These are phyloP conservation scores for Phytophthora pistaciae DNA, from an alignment of 352 stramenopile genomes.

Conservation along the genomic window DNA sequence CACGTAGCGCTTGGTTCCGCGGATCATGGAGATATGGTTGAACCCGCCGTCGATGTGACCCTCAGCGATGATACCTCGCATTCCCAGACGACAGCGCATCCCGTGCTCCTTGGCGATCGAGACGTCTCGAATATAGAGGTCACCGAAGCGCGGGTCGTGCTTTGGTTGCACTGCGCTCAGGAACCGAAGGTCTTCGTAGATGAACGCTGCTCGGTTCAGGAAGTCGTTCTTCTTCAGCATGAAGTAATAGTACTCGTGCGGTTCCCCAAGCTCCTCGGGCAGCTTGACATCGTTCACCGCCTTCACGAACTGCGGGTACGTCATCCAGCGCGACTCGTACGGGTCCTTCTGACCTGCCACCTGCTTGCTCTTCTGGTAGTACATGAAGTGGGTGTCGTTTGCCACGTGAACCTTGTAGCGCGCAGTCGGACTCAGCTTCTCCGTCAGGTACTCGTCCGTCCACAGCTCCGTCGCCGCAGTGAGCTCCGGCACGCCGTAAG, in stretches of 20 bases:
- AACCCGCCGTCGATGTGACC: conserved; percentile 94
- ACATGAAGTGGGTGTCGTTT: conserved; percentile 96
- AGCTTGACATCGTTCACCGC: conserved; percentile 34
- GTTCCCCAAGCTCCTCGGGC: conserved; percentile 16
- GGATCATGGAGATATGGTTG: conserved; percentile 95
- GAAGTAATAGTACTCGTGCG: conserved; percentile 63
- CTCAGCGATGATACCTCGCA: conserved; percentile 94
- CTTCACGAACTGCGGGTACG: conserved; percentile 66
- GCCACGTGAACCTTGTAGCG: conserved; percentile 74
- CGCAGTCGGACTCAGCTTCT: conserved; percentile 45
- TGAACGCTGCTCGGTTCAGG: conserved; percentile 48
- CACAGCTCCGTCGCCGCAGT: conserved; percentile 75
- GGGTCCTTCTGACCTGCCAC: conserved; percentile 42
- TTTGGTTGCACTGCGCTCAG: conserved; percentile 91
- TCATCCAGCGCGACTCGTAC: conserved; percentile 65
- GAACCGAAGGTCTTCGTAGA: conserved; percentile 92
- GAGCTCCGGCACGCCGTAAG: conserved; percentile 92
- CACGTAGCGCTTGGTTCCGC: conserved; percentile 93
- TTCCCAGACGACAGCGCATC: conserved; percentile 92
- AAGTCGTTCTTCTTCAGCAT: conserved; percentile 69
- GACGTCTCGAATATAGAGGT: conserved; percentile 64
- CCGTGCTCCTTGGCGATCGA: conserved; percentile 38
- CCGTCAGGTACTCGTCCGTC: conserved; percentile 82
- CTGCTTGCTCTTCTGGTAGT: conserved; percentile 74
- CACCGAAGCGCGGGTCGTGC: conserved; percentile 43